Evolutionary conservation across 371 early-diverging fungal genomes (phyloP).

Genomic region (Circinella umbellata): DNA sequence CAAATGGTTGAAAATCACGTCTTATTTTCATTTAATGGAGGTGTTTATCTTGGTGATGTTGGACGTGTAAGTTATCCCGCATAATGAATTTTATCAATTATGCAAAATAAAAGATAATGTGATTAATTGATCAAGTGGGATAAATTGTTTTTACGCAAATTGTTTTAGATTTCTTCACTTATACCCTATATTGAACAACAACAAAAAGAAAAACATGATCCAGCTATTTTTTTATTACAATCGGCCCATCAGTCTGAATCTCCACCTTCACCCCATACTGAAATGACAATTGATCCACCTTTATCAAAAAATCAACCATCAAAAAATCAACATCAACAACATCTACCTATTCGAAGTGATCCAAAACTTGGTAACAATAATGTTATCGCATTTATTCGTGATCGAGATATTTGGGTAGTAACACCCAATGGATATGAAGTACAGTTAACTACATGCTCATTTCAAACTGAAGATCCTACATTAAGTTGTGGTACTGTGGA

Average conservation of each 20-base stretch:
- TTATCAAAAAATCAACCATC: not conserved
- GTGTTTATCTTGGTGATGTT: conserved; percentile 17
- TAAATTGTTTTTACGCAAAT: too few relatives aligned
- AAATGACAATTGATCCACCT: not conserved
- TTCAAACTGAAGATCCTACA: conserved; percentile 34
- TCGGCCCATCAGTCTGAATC: not conserved
- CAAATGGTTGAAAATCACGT: conserved; percentile 18
- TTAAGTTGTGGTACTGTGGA: conserved; percentile 72
- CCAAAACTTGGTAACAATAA: conserved; percentile 64
- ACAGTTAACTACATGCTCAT: conserved; percentile 65
- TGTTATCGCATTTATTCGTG: conserved; percentile 63
- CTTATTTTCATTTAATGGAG: conserved; percentile 19
- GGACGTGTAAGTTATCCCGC: conserved; percentile 20
- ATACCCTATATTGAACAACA: conserved; percentile 1
- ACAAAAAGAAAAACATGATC: not conserved
- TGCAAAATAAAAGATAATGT: not conserved
- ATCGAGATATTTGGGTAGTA: conserved; percentile 71
- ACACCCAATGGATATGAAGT: conserved; percentile 62
- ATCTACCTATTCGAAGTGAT: conserved; percentile 38
- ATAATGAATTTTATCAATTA: not conserved
- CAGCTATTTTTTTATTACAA: not conserved
- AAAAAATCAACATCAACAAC: not conserved
- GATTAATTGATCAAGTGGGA: too few relatives aligned
- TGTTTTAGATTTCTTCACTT: not conserved
- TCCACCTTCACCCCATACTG: conserved; percentile 7